Conservation (phyloP, 2,329 filamentous ascomycete genomes). For the Hypoxylon rubiginosum region DNA sequence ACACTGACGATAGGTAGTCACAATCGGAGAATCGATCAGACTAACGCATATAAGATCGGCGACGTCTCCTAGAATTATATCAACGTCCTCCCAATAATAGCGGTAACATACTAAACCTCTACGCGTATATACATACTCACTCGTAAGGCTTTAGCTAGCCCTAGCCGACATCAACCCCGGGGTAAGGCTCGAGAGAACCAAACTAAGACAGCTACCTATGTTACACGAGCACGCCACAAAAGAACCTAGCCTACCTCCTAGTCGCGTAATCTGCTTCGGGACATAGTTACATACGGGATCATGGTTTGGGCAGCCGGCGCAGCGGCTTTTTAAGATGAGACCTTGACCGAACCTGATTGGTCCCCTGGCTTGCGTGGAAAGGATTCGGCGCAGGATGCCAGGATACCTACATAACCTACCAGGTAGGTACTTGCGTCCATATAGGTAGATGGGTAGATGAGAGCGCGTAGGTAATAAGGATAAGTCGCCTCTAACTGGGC, state of each 20-base stretch:
- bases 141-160: background rate
- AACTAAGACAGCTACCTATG: conserved; percentile 3
- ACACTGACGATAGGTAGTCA: background rate
- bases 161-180: conserved; percentile 20
- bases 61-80: conserved; percentile 25
- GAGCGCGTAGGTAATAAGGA: conserved; percentile 11
- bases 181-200: conserved; percentile 1
- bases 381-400: conserved; percentile 21
- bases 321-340: conserved; percentile 4
- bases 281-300: conserved; percentile 22
- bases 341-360: conserved; percentile 16
- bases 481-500: conserved; percentile 16
- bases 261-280: conserved; percentile 24
- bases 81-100: conserved; percentile 25
- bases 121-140: background rate
- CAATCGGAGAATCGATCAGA: conserved; percentile 5
- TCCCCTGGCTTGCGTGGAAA: conserved; percentile 8
- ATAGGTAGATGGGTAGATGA: background rate
- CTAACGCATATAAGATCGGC: conserved; percentile 11
- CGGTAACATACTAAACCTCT: conserved; percentile 15
- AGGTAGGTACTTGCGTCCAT: no score
- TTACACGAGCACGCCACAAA: conserved; percentile 25
- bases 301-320: conserved; percentile 9
- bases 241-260: conserved; percentile 1
- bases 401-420: no score